Evolutionary conservation across 106 monocot genomes (phyloP).

Genomic region (Acorus gramineus): DNA sequence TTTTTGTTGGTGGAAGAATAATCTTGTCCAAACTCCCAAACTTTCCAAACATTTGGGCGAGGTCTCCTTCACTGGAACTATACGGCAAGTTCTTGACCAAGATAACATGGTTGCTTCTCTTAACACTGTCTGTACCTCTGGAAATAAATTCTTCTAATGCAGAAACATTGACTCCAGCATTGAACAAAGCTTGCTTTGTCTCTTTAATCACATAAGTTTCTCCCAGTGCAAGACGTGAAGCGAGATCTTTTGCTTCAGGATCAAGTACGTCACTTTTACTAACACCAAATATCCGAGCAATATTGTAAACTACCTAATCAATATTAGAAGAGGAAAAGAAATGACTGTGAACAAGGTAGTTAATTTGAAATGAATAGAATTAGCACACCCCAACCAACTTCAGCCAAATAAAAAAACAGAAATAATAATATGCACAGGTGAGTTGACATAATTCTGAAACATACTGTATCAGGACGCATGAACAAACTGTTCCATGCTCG

Average conservation of each 20-base stretch:
- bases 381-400: too few relatives aligned
- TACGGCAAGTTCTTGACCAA: too few relatives aligned
- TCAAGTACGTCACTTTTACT: conserved; percentile 88
- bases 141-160: conserved; percentile 72
- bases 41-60: conserved; percentile 93
- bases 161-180: conserved; percentile 61
- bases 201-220: conserved; percentile 82
- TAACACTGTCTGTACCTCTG: too few relatives aligned
- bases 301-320: conserved; percentile 83
- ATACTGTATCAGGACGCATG: too few relatives aligned
- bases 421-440: too few relatives aligned
- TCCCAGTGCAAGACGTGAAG: conserved; percentile 86
- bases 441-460: too few relatives aligned
- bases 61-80: too few relatives aligned
- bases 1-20: conserved; percentile 81
- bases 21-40: conserved; percentile 87
- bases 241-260: conserved; percentile 84
- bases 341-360: too few relatives aligned
- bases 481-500: too few relatives aligned
- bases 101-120: too few relatives aligned
- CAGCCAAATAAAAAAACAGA: too few relatives aligned
- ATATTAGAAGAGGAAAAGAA: not conserved
- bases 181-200: conserved; percentile 69
- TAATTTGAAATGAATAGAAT: too few relatives aligned
- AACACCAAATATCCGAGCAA: conserved; percentile 82